phyloP scores from a whole-genome alignment of 257 asterid genomes.

The Eucommia ulmoides region DNA sequence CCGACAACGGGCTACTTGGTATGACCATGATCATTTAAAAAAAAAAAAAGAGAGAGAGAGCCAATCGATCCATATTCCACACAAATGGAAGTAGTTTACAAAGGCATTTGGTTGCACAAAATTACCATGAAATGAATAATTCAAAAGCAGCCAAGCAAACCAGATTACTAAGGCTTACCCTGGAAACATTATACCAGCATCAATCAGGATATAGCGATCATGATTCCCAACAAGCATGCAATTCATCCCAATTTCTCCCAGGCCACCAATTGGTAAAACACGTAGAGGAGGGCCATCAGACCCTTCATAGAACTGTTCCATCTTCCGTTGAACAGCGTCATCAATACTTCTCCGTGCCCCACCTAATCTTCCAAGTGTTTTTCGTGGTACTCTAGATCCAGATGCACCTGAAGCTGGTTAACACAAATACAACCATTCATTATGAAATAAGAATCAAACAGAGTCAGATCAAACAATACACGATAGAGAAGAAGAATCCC shows the following conservation, averaged over 20 bases:
- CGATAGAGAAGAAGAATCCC: background rate
- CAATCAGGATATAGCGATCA: slow-evolving; percentile 88
- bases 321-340: slow-evolving; percentile 86
- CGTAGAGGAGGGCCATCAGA: slow-evolving; percentile 91
- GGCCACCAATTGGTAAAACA: slow-evolving; percentile 90
- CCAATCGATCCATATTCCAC: too few relatives aligned
- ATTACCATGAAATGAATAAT: background rate
- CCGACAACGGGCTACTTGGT: too few relatives aligned
- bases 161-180: slow-evolving; percentile 46
- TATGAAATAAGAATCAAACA: background rate
- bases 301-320: slow-evolving; percentile 98
- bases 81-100: too few relatives aligned
- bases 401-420: slow-evolving; percentile 30
- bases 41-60: too few relatives aligned
- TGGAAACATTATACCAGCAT: slow-evolving; percentile 98
- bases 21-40: too few relatives aligned
- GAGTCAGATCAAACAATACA: background rate
- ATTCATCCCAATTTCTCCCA: slow-evolving; percentile 99
- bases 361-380: slow-evolving; percentile 47
- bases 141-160: slow-evolving; percentile 1
- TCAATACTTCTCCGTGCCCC: slow-evolving; percentile 93
- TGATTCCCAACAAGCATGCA: slow-evolving; percentile 96
- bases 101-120: background rate
- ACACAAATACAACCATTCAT: slow-evolving; percentile 1
- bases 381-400: slow-evolving; percentile 41